Evolutionary conservation across 1,284 basidiomycete species (phyloP).

Genomic region (Flammula alnicola): DNA sequence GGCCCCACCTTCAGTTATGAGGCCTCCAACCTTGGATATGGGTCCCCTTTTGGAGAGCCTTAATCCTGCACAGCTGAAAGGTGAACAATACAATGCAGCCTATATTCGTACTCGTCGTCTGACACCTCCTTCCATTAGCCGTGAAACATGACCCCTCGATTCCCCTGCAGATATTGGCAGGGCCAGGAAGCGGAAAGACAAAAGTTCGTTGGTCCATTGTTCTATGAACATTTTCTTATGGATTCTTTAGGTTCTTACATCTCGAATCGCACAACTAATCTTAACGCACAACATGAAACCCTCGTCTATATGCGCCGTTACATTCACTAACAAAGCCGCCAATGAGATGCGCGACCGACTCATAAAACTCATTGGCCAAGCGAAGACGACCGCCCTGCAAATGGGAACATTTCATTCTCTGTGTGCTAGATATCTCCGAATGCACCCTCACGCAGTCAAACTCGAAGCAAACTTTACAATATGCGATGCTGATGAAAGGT

Average conservation of each 20-base stretch:
- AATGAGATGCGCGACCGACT: slow-evolving; percentile 87
- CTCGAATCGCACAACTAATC: slow-evolving; percentile 79
- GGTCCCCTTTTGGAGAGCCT: slow-evolving; percentile 20
- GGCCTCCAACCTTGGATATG: slow-evolving; percentile 4
- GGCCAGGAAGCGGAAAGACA: slow-evolving; percentile 81
- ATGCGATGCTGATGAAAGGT: slow-evolving; percentile 86
- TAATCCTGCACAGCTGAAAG: slow-evolving; percentile 41
- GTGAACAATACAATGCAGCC: slow-evolving; percentile 19
- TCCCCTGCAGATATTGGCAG: slow-evolving; percentile 84
- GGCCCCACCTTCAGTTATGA: neutral
- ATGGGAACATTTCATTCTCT: slow-evolving; percentile 87
- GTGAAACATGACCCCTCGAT: slow-evolving; percentile 64
- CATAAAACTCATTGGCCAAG: slow-evolving; percentile 70
- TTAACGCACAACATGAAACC: slow-evolving; percentile 59
- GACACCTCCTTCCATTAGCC: slow-evolving; percentile 47
- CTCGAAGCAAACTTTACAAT: slow-evolving; percentile 82
- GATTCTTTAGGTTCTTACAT: slow-evolving; percentile 69
- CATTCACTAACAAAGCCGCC: slow-evolving; percentile 90
- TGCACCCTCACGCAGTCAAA: slow-evolving; percentile 64
- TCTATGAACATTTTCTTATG: too few relatives aligned
- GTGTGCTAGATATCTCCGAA: slow-evolving; percentile 75
- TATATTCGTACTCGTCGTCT: neutral
- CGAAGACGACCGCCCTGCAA: slow-evolving; percentile 62
- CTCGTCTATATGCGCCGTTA: slow-evolving; percentile 77
- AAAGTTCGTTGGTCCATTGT: slow-evolving; percentile 38